Conservation (phyloP, 139 green algal genomes). For the Auxenochlorella pyrenoidosa region DNA sequence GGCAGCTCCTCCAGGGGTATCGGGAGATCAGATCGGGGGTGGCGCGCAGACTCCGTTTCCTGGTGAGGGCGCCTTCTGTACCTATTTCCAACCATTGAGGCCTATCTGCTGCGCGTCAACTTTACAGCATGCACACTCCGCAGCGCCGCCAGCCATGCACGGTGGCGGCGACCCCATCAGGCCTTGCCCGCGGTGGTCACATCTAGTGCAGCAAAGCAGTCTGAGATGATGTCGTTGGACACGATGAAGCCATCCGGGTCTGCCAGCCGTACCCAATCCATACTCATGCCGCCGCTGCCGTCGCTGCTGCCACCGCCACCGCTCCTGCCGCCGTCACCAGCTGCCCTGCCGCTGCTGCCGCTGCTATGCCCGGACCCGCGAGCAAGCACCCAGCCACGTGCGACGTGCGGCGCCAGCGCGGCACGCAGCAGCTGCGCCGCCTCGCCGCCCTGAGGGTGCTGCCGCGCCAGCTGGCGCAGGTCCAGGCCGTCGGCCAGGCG, state of each 20-base stretch:
- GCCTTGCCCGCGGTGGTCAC: background rate
- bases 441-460: constrained; percentile 26
- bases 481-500: constrained; percentile 80
- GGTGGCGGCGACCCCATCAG: no score
- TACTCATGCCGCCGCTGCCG: background rate
- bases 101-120: no score
- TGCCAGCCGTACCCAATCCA: constrained; percentile 59
- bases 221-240: constrained; percentile 87
- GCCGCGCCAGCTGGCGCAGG: constrained; percentile 48
- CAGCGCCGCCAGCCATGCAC: background rate
- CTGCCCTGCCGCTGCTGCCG: constrained; percentile 2
- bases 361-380: background rate
- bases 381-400: constrained; percentile 40
- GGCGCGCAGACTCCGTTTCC: no score
- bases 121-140: background rate
- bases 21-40: no score
- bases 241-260: constrained; percentile 89
- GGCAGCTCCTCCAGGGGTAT: no score
- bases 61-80: no score
- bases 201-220: constrained; percentile 79
- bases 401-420: constrained; percentile 47
- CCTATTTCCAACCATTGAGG: no score
- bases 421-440: constrained; percentile 27
- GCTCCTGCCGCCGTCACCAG: background rate
- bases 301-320: background rate